Conservation (phyloP, 495 filamentous ascomycete genomes). For the Chaetomium tenue region DNA sequence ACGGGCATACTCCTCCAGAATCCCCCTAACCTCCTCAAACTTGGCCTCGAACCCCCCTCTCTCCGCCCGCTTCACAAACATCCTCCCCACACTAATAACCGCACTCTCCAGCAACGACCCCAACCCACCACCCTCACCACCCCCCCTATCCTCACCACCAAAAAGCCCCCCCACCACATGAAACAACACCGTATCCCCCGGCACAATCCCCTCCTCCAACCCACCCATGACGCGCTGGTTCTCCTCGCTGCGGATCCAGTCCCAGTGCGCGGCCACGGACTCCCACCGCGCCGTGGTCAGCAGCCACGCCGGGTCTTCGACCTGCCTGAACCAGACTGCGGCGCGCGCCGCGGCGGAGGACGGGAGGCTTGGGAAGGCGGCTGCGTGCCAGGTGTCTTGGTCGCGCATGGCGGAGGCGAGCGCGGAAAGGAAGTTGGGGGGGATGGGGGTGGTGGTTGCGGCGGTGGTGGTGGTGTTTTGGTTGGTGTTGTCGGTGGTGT, state of each 20-base stretch:
- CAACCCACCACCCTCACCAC: slow-evolving; percentile 20
- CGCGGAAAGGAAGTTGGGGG: slow-evolving; percentile 24
- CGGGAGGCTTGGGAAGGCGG: slow-evolving; percentile 31
- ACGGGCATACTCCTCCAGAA: slow-evolving; percentile 44
- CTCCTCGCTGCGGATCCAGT: slow-evolving; percentile 48
- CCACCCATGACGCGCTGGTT: slow-evolving; percentile 31
- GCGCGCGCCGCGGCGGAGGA: slow-evolving; percentile 28
- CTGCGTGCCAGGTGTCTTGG: slow-evolving; percentile 42
- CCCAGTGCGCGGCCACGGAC: slow-evolving; percentile 45
- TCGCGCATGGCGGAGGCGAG: slow-evolving; percentile 30
- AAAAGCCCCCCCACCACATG: slow-evolving; percentile 45
- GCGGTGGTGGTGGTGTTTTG: no score
- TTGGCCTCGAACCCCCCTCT: slow-evolving; percentile 45
- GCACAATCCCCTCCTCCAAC: slow-evolving; percentile 26
- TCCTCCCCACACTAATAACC: slow-evolving; percentile 45
- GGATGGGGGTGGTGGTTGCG: not conserved
- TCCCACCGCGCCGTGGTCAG: slow-evolving; percentile 55
- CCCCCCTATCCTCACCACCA: slow-evolving; percentile 36
- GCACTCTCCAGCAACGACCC: slow-evolving; percentile 42
- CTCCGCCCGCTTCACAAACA: slow-evolving; percentile 43
- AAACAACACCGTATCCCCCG: slow-evolving; percentile 37
- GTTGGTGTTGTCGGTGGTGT: slow-evolving; percentile 22
- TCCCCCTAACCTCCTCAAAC: slow-evolving; percentile 40
- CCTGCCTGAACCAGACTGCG: slow-evolving; percentile 42
- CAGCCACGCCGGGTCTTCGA: slow-evolving; percentile 48